Evolutionary conservation across 108 stramenopile genomes (phyloP), one percentile per base, ranked within the genome.

Genomic region (Seminavis robusta): DNA sequence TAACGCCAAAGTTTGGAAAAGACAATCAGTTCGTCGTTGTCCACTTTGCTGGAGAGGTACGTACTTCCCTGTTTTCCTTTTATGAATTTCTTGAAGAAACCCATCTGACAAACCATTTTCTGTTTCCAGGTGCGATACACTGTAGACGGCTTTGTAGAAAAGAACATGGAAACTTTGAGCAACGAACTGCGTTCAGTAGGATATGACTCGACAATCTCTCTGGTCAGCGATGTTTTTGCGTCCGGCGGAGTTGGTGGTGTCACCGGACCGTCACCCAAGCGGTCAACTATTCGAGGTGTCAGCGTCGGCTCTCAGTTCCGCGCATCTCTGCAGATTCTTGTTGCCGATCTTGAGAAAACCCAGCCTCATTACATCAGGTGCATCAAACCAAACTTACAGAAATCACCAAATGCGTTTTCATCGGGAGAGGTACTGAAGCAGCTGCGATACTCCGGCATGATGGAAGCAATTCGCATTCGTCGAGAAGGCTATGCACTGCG

Each of bases 381-480:
- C 56, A 88, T 97, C 48, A 97, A 97, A 61, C 96, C 96, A 15
- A 97, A 97, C 53, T 52, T 76, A 24, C 42, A 59, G 23, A 94
- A 94, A 50, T 46, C 76, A 16, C 67, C 85, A 0, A 76, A 81
- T 47, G 33, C 66, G 24, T 87, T 95, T 57, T 69, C 77, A 44
- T 61, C 88, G 27, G 85, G 84, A 16, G 88, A 91, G 63, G 80
- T 94, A 5, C 54, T 97, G 30, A 61, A 86, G 47, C 98, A 98
- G 70, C 76, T 98, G 6, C 78, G 92, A 52, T 97, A 97, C 63
- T 88, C 95, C n/a, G 98, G 98, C 47, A 97, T 96, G 95, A 88
- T 98, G 88, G 98, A 98, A 73, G 90, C 96, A 26, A 94, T 98
- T 50, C 86, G 96, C 19, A 96, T 98, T 63, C 84, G 98, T 9